Evolutionary conservation across 192 early-diverging fungal species (phyloP).

Genomic region (Funneliformis geosporum): DNA sequence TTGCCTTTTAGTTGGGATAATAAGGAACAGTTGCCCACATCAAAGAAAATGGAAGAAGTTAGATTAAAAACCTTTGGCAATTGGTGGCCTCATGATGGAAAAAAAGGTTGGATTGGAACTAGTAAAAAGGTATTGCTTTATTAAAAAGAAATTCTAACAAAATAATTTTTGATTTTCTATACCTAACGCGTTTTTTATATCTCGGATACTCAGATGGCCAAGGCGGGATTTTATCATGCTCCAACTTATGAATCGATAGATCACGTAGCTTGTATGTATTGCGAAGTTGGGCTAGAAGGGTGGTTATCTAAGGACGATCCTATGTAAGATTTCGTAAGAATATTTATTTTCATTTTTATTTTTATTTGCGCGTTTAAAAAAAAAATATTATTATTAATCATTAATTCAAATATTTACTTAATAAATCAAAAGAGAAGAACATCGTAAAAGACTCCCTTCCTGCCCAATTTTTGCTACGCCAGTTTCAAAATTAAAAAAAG

Average conservation of each 20-base stretch:
- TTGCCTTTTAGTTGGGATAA: conserved; percentile 41
- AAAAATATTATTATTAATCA: not conserved
- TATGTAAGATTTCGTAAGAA: conserved; percentile 16
- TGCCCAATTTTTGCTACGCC: conserved; percentile 41
- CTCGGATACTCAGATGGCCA: conserved; percentile 38
- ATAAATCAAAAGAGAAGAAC: conserved; percentile 31
- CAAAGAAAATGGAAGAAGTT: conserved; percentile 37
- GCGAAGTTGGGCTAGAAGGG: conserved; percentile 36
- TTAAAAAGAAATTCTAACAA: not conserved
- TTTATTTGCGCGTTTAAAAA: not conserved
- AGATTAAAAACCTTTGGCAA: conserved; percentile 42
- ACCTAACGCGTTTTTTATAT: not conserved
- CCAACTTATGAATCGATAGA: conserved; percentile 36
- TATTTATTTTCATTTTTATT: not conserved
- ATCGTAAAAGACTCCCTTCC: conserved; percentile 33
- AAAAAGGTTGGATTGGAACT: conserved; percentile 37
- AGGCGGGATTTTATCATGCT: conserved; percentile 41
- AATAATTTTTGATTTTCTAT: no score
- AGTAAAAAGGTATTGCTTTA: conserved; percentile 29
- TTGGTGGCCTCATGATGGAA: conserved; percentile 44
- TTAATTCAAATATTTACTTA: not conserved
- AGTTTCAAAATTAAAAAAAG: conserved; percentile 31
- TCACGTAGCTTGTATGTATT: conserved; percentile 42
- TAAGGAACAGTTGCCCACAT: conserved; percentile 34
- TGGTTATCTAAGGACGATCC: conserved; percentile 45